Evolutionary conservation across 2,329 filamentous ascomycete genomes (phyloP), one percentile per base, ranked within the genome.

Genomic region (Fusarium fracticaudum): DNA sequence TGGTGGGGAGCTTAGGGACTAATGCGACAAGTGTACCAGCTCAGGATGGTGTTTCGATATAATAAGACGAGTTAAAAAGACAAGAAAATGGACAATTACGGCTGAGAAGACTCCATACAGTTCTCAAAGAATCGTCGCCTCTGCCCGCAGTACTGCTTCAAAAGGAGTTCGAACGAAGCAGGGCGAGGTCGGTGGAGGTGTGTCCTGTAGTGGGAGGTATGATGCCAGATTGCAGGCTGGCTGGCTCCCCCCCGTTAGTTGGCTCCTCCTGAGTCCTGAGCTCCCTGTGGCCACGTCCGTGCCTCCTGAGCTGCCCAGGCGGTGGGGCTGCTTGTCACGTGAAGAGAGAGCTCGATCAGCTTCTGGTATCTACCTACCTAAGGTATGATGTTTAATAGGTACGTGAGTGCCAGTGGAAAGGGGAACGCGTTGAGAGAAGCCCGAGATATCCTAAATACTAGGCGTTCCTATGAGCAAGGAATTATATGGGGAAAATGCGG

Each of bases 211-310:
- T 76, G 72, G 68, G 75, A 80, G 78, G 75, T 83, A 82, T 83
- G 83, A 85, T 84, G 84, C 84, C 84, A 85, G 83, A 85, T 85
- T 85, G 83, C 84, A 85, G 79, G 80, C 81, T 72, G 57, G 67
- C 75, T 67, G 71, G 71, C 72, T 69, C 20, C 18, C 35, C 35
- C 51, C 51, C 35, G 24, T 54, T 37, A 53, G 72, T 55, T 65
- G 58, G 66, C 64, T 72, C 64, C 74, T 80, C 75, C 72, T 77
- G 76, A 82, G 80, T 80, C 75, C 72, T 76, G 75, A 82, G 80
- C 80, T 81, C 77, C 78, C 71, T 69, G 54, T 64, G 67, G 69
- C 67, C 72, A 71, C 62, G 77, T 79, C 77, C 76, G 76, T 79
- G 77, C 71, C 76, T 67, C 74, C 69, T 75, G 72, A 77, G 73